phyloP scores from a whole-genome alignment of 1,284 basidiomycete genomes.

The Trametes hirsuta region DNA sequence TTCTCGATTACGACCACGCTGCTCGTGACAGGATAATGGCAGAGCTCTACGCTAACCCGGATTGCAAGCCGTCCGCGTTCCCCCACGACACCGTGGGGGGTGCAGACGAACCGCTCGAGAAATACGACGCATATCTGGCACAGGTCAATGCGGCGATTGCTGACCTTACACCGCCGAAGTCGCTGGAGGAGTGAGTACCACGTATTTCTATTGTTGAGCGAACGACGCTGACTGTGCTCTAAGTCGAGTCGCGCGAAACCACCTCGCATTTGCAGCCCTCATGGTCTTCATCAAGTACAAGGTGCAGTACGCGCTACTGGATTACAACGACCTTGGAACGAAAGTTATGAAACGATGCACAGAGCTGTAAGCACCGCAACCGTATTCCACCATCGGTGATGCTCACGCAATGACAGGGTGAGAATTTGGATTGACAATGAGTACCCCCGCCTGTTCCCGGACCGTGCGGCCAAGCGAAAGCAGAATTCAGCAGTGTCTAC shows the following conservation, averaged over 20 bases:
- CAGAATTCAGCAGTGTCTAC: not conserved
- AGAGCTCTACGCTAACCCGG: not conserved
- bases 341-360: not conserved
- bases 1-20: too few species aligned
- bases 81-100: not conserved
- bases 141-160: slow-evolving; percentile 10
- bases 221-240: not conserved
- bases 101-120: not conserved
- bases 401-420: not conserved
- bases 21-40: slow-evolving; percentile 4
- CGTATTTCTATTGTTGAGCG: not conserved
- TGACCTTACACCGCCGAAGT: slow-evolving; percentile 2
- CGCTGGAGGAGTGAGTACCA: slow-evolving; percentile 6
- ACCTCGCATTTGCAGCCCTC: not conserved
- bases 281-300: slow-evolving; percentile 7
- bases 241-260: slow-evolving; percentile 6
- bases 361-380: not conserved
- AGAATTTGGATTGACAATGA: not conserved
- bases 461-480: not conserved
- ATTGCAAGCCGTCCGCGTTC: not conserved
- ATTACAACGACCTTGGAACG: slow-evolving; percentile 1
- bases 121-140: slow-evolving; percentile 1
- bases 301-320: not conserved
- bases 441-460: not conserved
- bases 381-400: not conserved